Conservation (phyloP, 2,329 filamentous ascomycete genomes). For the Diaporthe humulicola region DNA sequence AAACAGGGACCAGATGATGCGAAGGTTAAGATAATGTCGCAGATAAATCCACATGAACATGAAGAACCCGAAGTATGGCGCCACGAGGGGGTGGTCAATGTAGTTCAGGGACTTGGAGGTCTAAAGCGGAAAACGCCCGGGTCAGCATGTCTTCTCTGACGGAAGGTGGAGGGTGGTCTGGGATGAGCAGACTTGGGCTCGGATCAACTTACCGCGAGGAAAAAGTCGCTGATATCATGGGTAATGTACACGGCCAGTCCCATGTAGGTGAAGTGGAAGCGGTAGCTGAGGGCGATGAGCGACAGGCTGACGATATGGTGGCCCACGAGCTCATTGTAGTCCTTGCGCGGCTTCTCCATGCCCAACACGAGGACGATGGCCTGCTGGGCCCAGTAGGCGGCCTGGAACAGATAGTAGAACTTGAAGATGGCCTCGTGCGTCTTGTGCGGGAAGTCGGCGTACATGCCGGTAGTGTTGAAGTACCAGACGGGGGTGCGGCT, state of each 20-base stretch:
- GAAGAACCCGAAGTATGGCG: slow-evolving; percentile 87
- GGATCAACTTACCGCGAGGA: slow-evolving; percentile 79
- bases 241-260: slow-evolving; percentile 94
- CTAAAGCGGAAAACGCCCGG: slow-evolving; percentile 55
- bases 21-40: slow-evolving; percentile 86
- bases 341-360: slow-evolving; percentile 93
- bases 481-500: slow-evolving; percentile 93
- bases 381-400: slow-evolving; percentile 96
- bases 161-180: neutral
- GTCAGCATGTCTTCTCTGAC: slow-evolving; percentile 33
- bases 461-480: slow-evolving; percentile 93
- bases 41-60: slow-evolving; percentile 89
- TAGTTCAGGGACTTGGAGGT: slow-evolving; percentile 95
- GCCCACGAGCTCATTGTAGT: slow-evolving; percentile 92
- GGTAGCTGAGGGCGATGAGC: slow-evolving; percentile 88
- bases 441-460: slow-evolving; percentile 86
- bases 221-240: slow-evolving; percentile 95
- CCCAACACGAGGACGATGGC: slow-evolving; percentile 87
- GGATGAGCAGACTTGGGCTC: neutral
- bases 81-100: slow-evolving; percentile 82
- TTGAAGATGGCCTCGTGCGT: slow-evolving; percentile 87
- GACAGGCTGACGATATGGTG: slow-evolving; percentile 92
- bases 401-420: slow-evolving; percentile 95
- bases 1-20: slow-evolving; percentile 81
- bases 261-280: slow-evolving; percentile 97